Evolutionary conservation across 805 yeast species (phyloP), one percentile per base, ranked within the genome.

Genomic region (Sugiyamaella mastotermitis): DNA sequence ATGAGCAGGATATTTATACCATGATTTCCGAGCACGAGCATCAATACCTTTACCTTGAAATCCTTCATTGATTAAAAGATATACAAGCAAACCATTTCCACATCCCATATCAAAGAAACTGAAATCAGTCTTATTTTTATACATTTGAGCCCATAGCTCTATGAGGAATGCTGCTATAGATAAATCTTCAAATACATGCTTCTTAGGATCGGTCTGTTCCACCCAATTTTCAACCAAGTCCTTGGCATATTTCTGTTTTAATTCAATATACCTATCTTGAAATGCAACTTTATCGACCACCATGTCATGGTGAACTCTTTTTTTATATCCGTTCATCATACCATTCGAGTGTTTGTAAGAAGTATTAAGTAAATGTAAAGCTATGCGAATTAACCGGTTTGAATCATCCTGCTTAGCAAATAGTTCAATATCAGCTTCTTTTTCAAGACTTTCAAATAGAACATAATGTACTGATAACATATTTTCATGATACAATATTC

Each of bases 121-220:
- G 50, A 82, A 77, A 3, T 62, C 62, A 3, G 55, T 50, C 23
- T 57, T 48, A 8, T 53, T 47, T 16, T 61, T 60, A 47, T 71
- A 72, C 31, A 72, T 68, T 32, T 69, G 64, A 5, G 60, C 60
- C 97, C 97, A 90, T 24, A 84, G 68, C 61, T 85, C 95, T 19
- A 90, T 83, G 44, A 90, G 66, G 50, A 90, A 90, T 0, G 97
- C 95, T 1, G 97, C 97, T 49, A 90, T 88, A 3, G 95, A 94
- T 37, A 90, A 74, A 57, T 90, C 97, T 65, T 90, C 97, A 63
- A 88, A 90, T 0, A 90, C 97, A 62, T 90, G 97, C 57, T 90
- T 90, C 50, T 80, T 74, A 2, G 97, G 97, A 60, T 90, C 97
- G 2, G 97, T 90, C 21, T 80, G 78, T 60, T 90, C 97, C n/a